These are phyloP conservation scores for Orbilia quercus DNA, from an alignment of 2,329 filamentous ascomycete species.

Conservation along the genomic window DNA sequence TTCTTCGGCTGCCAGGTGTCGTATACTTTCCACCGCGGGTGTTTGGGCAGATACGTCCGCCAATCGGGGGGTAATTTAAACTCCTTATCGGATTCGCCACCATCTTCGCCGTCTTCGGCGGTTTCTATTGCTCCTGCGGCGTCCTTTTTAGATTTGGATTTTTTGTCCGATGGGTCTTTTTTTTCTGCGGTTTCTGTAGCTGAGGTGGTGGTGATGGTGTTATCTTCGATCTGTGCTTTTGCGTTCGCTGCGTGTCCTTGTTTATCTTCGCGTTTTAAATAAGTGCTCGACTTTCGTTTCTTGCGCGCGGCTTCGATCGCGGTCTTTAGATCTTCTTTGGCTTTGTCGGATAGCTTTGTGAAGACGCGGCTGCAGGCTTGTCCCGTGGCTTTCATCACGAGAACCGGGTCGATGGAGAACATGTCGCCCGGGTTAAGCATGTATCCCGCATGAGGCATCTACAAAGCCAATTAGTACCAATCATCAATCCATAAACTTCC, in stretches of 20 bases:
- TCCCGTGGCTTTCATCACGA: slow-evolving; percentile 88
- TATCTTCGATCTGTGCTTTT: slow-evolving; percentile 51
- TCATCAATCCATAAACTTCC: not conserved
- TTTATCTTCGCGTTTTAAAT: slow-evolving; percentile 40
- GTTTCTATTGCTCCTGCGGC: not conserved
- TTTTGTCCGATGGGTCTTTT: slow-evolving; percentile 1
- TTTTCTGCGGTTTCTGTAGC: slow-evolving; percentile 47
- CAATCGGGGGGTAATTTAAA: slow-evolving; percentile 34
- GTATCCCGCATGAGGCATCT: slow-evolving; percentile 95
- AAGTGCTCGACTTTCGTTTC: slow-evolving; percentile 57
- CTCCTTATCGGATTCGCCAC: not conserved
- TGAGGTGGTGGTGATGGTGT: slow-evolving; percentile 38
- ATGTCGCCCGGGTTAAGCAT: slow-evolving; percentile 96
- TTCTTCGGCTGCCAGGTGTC: slow-evolving; percentile 86
- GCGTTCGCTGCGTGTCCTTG: slow-evolving; percentile 29
- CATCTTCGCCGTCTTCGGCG: too few species aligned
- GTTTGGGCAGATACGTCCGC: slow-evolving; percentile 34
- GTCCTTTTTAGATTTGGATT: slow-evolving; percentile 20
- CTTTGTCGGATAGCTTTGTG: slow-evolving; percentile 35
- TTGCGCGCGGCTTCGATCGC: slow-evolving; percentile 57
- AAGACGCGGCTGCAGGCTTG: slow-evolving; percentile 69
- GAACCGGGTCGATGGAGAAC: slow-evolving; percentile 92
- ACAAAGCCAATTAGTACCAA: slow-evolving; percentile 18
- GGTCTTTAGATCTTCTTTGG: slow-evolving; percentile 53
- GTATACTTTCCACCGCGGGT: slow-evolving; percentile 72